Evolutionary conservation across 768 basidiomycete species (phyloP).

Genomic region (Amyloporia xantha): DNA sequence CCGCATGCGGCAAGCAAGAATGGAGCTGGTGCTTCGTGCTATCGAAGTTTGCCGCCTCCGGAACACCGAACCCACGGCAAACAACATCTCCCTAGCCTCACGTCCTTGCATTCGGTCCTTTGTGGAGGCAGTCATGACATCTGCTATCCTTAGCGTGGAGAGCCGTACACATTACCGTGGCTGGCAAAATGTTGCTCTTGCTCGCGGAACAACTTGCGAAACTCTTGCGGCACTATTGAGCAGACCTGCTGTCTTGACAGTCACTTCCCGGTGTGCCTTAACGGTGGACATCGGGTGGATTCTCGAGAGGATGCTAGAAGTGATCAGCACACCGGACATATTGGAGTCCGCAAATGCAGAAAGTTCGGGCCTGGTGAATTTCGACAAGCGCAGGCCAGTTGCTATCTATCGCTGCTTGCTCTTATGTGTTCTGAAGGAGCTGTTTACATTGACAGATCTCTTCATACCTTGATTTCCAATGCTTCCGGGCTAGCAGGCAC

Average conservation of each 20-base stretch:
- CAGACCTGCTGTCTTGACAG: conserved; percentile 39
- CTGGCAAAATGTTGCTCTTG: conserved; percentile 68
- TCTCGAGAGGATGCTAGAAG: conserved; percentile 73
- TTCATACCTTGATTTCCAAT: conserved; percentile 58
- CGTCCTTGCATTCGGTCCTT: conserved; percentile 71
- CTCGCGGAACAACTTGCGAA: conserved; percentile 57
- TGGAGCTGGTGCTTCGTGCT: conserved; percentile 65
- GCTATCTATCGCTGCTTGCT: background rate
- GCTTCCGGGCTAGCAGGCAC: conserved; percentile 36
- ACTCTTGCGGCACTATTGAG: conserved; percentile 51
- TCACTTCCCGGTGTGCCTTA: conserved; percentile 43
- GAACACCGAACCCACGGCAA: conserved; percentile 35
- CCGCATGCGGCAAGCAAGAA: conserved; percentile 57
- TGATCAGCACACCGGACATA: conserved; percentile 69
- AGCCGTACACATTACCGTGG: conserved; percentile 73
- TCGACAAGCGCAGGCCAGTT: conserved; percentile 73
- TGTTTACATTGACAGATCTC: no score
- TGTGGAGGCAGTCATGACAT: conserved; percentile 67
- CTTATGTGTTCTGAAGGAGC: conserved; percentile 31
- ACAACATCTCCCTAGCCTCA: conserved; percentile 37
- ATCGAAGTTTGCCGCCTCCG: conserved; percentile 70
- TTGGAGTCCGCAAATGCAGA: conserved; percentile 49
- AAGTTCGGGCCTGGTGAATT: conserved; percentile 59
- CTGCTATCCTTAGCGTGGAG: conserved; percentile 74
- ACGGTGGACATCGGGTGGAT: conserved; percentile 80